Evolutionary conservation across 139 green algal species (phyloP), one percentile per base, ranked within the genome.

Genomic region (Pseudopediastrum boryanum): DNA sequence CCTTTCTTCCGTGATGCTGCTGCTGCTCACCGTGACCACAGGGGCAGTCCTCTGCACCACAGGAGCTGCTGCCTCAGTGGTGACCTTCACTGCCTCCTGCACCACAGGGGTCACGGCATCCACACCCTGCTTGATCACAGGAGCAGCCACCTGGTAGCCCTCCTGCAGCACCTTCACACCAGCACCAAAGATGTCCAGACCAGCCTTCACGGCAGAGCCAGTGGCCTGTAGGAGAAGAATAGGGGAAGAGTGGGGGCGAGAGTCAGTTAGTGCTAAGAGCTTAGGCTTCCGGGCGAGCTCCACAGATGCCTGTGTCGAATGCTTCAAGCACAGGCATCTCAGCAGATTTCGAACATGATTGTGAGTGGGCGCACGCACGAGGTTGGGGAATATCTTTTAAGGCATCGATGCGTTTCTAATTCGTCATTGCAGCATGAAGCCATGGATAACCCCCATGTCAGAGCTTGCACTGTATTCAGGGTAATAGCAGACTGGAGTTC

Each of bases 101-200:
- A 94, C n/a, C 23, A 82, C 86, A 58, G 89, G 87, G 29, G 52
- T 50, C 0, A 88, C 86, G 5, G 84, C 74, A n/a, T 91, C 83
- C 4, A 82, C 69, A 29, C 78, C 88, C 61, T 89, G 71, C 73
- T 92, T 81, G 56, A 93, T 81, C 3, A 88, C 83, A 10, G 93
- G 93, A 2, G 88, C 83, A 21, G 89, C 88, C 52, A 85, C 67
- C 25, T 90, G 85, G 51, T 89, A 90, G 36, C 85, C 84, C 52
- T 89, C 72, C 80, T 89, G 64, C 23, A 84, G 43, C 31, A 85
- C 46, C 73, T 86, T 67, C 23, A 85, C 72, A 35, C 80, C 84
- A 48, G 67, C 54, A 54, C 80, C 71, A 4, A 86, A 4, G 21
- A 81, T 48, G 25, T 75, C 51, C 12, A 86, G 61, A 67, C 66